Base-by-base conservation (phyloP, 768 basidiomycete genomes). In the Crassisporium funariophilum region DNA sequence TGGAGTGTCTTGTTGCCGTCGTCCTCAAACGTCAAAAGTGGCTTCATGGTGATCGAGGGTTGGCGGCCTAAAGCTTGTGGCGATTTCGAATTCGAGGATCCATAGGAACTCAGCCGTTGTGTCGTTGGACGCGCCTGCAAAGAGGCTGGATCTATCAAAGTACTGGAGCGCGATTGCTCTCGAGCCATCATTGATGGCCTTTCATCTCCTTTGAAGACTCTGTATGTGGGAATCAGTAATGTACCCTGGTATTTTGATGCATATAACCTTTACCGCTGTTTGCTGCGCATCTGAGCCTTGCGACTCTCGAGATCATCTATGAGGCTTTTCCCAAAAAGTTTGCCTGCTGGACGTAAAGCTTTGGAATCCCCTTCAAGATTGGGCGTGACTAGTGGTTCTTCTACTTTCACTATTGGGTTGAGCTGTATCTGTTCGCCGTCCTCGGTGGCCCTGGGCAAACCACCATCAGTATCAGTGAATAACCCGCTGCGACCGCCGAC, bases 161-260 rank as follows among this genome's bases (percentile, higher is more conserved):
- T 88, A 55, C 78, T 83, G 10, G 79, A 63, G 15, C 79, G 82
- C 46, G 75, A 67, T 25, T 72, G 64, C 34, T 73, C 71, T 51
- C 93, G 81, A 24, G 84, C 81, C 92, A 95, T 95, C 94, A 95
- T 95, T 4, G 91, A 88, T 8, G 94, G 91, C 47, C 93, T 75
- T 53, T 87, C 78, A 59, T 97, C 94, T 11, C 94, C 94, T 44
- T 73, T 82, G 65, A 97, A 97, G 11, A 90, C 86, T 44, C 94
- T 95, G 38, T 17, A 53, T 16, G 23, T 20, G 12, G 31, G 24
- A 17, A 23, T 35, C 16, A 46, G 34, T 27, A 27, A 39, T 39
- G 24, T 25, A 35, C 19, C 4, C 9, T n/a, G 41, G 20, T 20
- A 43, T 33, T 20, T n/a, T 21, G 20, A 27, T 0, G 35, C 31